Evolutionary conservation across 495 filamentous ascomycete species (phyloP), one percentile per base, ranked within the genome.

Genomic region (Penicillium malachiteum): DNA sequence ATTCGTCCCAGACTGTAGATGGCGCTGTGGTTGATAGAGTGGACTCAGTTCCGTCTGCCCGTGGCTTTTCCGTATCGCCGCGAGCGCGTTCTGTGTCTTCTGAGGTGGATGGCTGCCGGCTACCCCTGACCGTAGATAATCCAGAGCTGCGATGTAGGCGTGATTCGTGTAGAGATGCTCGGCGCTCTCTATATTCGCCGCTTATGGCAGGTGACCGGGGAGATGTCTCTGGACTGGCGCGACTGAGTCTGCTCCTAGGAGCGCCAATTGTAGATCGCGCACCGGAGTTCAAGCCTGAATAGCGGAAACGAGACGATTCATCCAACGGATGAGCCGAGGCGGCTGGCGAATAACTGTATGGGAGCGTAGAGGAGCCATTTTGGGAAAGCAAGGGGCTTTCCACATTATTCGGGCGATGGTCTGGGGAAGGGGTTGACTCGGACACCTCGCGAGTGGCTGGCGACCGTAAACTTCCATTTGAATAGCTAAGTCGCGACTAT

Each of bases 1-100:
- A 73, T 71, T 98, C 94, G 68, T 98, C 94, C 95, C 95, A 98
- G 9, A 98, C 90, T 1, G 90, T 95, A 2, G 94, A 96, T 17
- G 92, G 88, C 8, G 91, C 91, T 2, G 85, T 91, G 0, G 89
- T 91, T 0, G 94, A 97, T 18, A 86, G 76, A 0, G 89, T 91
- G 0, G 92, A 96, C 55, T 90, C 89, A 3, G 90, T 92, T 33
- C 83, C 83, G 58, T 87, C 83, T 4, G 69, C 71, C 45, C 74
- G 72, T 17, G 78, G 50, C 47, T 79, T 84, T 48, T 87, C 85
- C 8, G 77, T 67, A 8, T 75, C 76, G 26, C 58, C 55, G 18
- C 57, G 70, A 18, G 60, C 58, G 41, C 71, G 71, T 39, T 78
- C 74, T 1, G 68, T 73, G 52, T 50, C 72, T 52, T 71, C 81